These are phyloP conservation scores for Hansfordia pulvinata DNA, from an alignment of 2,329 filamentous ascomycete genomes.

Conservation along the genomic window DNA sequence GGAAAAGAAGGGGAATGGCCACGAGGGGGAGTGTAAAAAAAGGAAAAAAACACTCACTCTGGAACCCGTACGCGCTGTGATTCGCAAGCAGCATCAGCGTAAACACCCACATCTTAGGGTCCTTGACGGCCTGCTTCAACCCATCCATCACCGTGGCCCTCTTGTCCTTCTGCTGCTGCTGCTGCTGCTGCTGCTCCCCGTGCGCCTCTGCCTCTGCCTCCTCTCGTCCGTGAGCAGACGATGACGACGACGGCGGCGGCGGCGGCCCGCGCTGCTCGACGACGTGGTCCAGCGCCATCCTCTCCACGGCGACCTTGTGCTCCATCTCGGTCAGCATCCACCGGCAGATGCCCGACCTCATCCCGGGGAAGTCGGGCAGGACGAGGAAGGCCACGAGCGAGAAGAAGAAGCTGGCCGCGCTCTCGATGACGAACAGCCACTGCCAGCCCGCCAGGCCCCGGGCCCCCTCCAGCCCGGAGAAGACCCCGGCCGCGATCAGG, in stretches of 20 bases:
- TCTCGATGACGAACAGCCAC: constrained; percentile 42
- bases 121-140: constrained; percentile 21
- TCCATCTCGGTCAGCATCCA: constrained; percentile 1
- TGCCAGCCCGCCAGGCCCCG: constrained; percentile 29
- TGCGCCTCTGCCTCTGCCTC: too few species aligned
- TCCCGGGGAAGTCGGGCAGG: constrained; percentile 14
- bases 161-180: too few species aligned
- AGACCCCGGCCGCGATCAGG: constrained; percentile 43
- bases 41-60: too few species aligned
- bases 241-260: too few species aligned
- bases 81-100: constrained; percentile 36
- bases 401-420: constrained; percentile 45
- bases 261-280: too few species aligned
- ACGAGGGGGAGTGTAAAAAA: too few species aligned
- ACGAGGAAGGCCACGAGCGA: constrained; percentile 47
- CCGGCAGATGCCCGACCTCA: too few species aligned
- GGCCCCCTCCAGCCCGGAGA: constrained; percentile 38
- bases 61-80: constrained; percentile 29
- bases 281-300: neutral
- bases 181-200: too few species aligned
- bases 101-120: constrained; percentile 30
- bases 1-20: too few species aligned
- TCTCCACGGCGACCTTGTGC: neutral
- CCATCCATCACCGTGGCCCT: constrained; percentile 10
- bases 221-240: too few species aligned